Conservation (phyloP, 106 monocot species). For the Iris macrosiphon region DNA sequence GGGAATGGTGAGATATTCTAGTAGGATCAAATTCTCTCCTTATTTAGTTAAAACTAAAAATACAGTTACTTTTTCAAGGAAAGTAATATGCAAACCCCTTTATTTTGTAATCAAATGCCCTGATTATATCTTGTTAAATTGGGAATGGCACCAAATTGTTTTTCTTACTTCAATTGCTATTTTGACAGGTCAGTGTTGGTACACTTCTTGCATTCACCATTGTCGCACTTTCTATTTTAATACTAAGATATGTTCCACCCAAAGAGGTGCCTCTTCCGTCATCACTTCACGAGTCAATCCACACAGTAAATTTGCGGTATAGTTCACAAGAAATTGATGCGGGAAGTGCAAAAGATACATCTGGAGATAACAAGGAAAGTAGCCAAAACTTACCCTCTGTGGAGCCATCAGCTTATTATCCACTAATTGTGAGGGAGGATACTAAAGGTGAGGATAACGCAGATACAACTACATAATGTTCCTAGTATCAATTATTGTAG, state of each 20-base stretch:
- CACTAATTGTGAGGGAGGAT: conserved; percentile 54
- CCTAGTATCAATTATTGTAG: too few species aligned
- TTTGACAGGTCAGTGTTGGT: conserved; percentile 90
- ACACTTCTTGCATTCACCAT: conserved; percentile 92
- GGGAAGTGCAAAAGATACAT: conserved; percentile 15
- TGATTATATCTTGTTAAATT: too few species aligned
- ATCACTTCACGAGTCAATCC: conserved; percentile 57
- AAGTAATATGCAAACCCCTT: too few species aligned
- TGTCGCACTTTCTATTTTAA: conserved; percentile 86
- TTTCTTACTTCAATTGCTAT: too few species aligned
- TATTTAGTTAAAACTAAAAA: too few species aligned
- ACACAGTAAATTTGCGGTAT: conserved; percentile 29
- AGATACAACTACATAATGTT: too few species aligned
- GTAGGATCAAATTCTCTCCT: too few species aligned
- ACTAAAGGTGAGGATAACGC: conserved; percentile 40
- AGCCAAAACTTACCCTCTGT: too few species aligned
- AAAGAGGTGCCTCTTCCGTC: conserved; percentile 72
- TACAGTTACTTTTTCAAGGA: too few species aligned
- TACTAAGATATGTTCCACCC: conserved; percentile 83
- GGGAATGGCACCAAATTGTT: too few species aligned
- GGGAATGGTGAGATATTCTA: too few species aligned
- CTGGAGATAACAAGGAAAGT: background rate
- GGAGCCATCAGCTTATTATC: conserved; percentile 25
- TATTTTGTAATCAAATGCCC: too few species aligned
- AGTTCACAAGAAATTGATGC: conserved; percentile 19